phyloP scores from a whole-genome alignment of 2,329 filamentous ascomycete genomes.

The Blumeria hordei region DNA sequence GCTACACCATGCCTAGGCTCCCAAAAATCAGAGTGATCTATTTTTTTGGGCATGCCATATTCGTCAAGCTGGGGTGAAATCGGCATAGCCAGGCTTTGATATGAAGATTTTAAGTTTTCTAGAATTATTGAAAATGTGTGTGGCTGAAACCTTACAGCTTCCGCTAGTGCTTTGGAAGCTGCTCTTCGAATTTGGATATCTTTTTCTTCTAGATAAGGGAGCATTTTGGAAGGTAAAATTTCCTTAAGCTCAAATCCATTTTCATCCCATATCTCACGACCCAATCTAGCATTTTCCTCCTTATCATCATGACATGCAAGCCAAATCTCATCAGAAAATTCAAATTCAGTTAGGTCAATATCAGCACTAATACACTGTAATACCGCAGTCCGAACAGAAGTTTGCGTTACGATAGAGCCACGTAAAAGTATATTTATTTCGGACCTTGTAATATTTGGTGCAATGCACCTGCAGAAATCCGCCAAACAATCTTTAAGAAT shows the following conservation, averaged over 20 bases:
- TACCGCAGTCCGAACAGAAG: constrained; percentile 58
- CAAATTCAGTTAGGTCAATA: constrained; percentile 69
- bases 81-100: constrained; percentile 59
- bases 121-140: constrained; percentile 37
- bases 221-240: constrained; percentile 38
- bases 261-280: constrained; percentile 82
- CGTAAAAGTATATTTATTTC: constrained; percentile 59
- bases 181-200: constrained; percentile 67
- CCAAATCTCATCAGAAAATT: constrained; percentile 81
- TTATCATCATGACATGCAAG: constrained; percentile 78
- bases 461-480: constrained; percentile 64
- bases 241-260: constrained; percentile 51
- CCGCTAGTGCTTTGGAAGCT: constrained; percentile 58
- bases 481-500: constrained; percentile 77
- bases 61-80: constrained; percentile 67
- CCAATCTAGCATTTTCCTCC: constrained; percentile 64
- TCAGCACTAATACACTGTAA: constrained; percentile 79
- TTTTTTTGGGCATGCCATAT: constrained; percentile 83
- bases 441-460: constrained; percentile 47
- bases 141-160: constrained; percentile 38
- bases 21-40: constrained; percentile 74
- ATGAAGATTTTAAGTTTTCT: constrained; percentile 40
- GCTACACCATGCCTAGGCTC: constrained; percentile 77
- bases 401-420: constrained; percentile 56
- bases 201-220: constrained; percentile 57